Evolutionary conservation across 1,139 yeast genomes (phyloP).

Genomic region (Arxiozyma slooffiae): DNA sequence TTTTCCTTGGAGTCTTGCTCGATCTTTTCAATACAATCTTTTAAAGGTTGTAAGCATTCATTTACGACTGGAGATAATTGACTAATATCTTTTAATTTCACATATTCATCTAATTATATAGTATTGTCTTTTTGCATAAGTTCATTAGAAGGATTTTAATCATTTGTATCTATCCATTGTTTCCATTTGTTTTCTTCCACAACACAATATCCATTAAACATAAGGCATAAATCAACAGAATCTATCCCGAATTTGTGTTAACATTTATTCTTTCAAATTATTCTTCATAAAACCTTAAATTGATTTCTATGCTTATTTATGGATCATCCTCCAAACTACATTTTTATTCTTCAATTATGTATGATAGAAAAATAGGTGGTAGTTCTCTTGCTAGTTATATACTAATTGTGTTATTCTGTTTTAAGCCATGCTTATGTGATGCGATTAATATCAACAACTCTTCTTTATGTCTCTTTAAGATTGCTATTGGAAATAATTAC

Average conservation of each 20-base stretch:
- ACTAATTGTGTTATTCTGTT: conserved; percentile 13
- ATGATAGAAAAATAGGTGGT: conserved; percentile 17
- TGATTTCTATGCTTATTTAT: conserved; percentile 22
- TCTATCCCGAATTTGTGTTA: conserved; percentile 19
- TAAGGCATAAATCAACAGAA: conserved; percentile 9
- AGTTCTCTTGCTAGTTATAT: conserved; percentile 20
- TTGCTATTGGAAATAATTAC: conserved; percentile 12
- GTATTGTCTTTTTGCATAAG: not conserved
- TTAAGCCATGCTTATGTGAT: conserved; percentile 17
- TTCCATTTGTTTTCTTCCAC: conserved; percentile 30
- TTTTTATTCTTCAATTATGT: conserved; percentile 21
- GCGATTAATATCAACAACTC: conserved; percentile 23
- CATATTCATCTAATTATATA: not conserved
- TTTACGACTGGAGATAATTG: not conserved
- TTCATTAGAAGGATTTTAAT: conserved; percentile 7
- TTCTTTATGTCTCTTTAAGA: conserved; percentile 13
- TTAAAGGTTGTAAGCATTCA: conserved; percentile 20
- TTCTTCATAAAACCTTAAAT: conserved; percentile 18
- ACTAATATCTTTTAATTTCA: not conserved
- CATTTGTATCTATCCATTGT: not conserved
- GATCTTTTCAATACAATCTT: conserved; percentile 9
- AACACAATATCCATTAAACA: conserved; percentile 20
- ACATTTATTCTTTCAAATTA: conserved; percentile 16
- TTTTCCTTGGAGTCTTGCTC: conserved; percentile 7
- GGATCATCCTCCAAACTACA: conserved; percentile 28